phyloP scores from a whole-genome alignment of 345 rosid genomes.

The Sonneratia caseolaris region DNA sequence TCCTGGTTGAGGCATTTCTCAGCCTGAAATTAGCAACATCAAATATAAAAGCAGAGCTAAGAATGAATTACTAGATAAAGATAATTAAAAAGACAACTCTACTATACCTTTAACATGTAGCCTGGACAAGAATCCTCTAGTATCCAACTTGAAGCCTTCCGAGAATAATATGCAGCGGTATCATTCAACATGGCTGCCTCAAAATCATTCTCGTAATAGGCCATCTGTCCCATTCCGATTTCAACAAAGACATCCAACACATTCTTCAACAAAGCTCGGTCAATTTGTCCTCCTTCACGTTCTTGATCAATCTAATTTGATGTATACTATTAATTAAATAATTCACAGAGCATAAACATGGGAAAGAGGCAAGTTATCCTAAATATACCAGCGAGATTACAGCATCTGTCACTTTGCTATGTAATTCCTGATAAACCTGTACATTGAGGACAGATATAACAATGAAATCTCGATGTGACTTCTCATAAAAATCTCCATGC shows the following conservation, averaged over 20 bases:
- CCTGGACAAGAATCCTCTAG: conserved; percentile 49
- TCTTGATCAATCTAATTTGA: conserved; percentile 40
- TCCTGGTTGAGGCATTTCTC: conserved; percentile 93
- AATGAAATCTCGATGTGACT: background rate
- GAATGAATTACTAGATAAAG: background rate
- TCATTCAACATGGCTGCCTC: conserved; percentile 45
- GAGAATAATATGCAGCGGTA: conserved; percentile 51
- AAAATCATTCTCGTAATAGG: conserved; percentile 44
- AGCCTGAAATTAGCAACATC: conserved; percentile 37
- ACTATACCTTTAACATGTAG: conserved; percentile 44
- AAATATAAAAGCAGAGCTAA: background rate
- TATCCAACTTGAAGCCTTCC: conserved; percentile 60
- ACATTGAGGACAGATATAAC: background rate
- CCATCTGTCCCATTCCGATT: conserved; percentile 46
- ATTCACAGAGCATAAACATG: background rate
- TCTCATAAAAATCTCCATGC: background rate
- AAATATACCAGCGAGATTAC: conserved; percentile 43
- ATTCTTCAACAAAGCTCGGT: conserved; percentile 53
- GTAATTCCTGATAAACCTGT: conserved; percentile 40
- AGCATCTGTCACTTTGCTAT: conserved; percentile 39
- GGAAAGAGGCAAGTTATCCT: background rate
- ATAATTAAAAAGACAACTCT: background rate
- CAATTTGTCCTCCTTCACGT: conserved; percentile 53
- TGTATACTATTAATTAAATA: background rate
- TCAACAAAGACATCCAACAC: conserved; percentile 49